Evolutionary conservation across 805 yeast species (phyloP), one percentile per base, ranked within the genome.

Genomic region (Suhomyces pyralidae): DNA sequence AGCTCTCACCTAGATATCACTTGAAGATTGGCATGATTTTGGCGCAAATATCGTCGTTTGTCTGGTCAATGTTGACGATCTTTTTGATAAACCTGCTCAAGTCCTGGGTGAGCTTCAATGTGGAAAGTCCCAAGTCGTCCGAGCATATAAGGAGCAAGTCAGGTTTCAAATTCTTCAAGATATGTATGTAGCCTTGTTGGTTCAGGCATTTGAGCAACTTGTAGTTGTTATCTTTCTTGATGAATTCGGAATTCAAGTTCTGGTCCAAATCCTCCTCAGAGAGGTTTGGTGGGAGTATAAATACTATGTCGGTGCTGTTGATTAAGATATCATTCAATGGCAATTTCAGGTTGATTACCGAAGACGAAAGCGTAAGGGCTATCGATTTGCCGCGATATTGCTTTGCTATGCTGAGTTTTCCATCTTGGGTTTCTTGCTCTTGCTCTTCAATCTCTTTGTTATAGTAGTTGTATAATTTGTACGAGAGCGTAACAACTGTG

Each of bases 261-360:
- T 46, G 45, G 49, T 42, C 51, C 46, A 74, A 65, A 54, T 75
- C 79, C 30, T 73, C 78, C 26, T 70, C 60, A 10, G 71, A 67
- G 25, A 75, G 63, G 50, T 74, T 68, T 3, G 80, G 80, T 5
- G 80, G 79, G 26, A 75, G 66, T 46, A 75, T 75, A 56, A 75
- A 75, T 7, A 76, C 71, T 38, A 75, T 73, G 56, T 75, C 75
- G 28, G 70, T 74, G 2, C 70, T 60, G 28, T 67, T 69, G 50
- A 66, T 52, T 45, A 75, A 61, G 15, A 74, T 73, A 19, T 74
- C 77, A 51, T 69, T 61, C 49, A 75, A 63, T 2, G 78, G 79
- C 25, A 74, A 59, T 46, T 65, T 59, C 46, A 70, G 64, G 50
- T 63, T 67, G 53, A 75, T 60, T n/a, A 75, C 70, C 26, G 76